A percentile compares a stretch with the other conserved stretches of the same genome.
These are phyloP conservation scores for Rheum nobile DNA, from an alignment of 148 eudicot genomes.

Conservation along the genomic window DNA sequence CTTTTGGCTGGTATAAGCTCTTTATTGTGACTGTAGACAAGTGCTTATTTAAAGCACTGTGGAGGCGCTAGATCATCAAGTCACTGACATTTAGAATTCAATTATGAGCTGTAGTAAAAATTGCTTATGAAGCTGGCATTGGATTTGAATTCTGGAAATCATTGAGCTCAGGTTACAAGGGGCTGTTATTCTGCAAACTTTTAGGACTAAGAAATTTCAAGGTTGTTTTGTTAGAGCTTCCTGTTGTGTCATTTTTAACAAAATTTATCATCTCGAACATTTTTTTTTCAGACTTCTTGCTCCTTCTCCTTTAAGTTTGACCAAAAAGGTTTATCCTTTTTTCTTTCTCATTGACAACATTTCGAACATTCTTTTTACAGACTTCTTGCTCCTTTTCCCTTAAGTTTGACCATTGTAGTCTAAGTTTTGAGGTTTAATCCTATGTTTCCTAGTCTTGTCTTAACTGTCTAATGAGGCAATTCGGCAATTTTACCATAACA, in stretches of 20 bases:
- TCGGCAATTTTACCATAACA: neutral
- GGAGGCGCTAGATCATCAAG: neutral
- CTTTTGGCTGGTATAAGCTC: neutral
- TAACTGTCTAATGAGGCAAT: no score
- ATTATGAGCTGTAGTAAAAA: neutral
- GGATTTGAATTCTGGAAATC: neutral
- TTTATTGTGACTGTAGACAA: neutral
- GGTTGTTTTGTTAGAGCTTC: neutral
- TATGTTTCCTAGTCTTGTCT: no score
- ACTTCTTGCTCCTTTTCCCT: neutral
- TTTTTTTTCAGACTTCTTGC: neutral
- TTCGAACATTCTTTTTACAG: neutral
- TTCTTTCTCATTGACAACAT: neutral
- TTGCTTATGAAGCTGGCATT: neutral
- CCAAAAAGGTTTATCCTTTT: neutral
- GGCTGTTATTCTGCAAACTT: neutral
- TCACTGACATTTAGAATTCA: neutral
- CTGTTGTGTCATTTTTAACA: neutral
- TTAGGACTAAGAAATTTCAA: neutral
- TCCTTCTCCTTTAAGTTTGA: neutral
- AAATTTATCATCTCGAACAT: no score
- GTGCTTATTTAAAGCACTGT: neutral
- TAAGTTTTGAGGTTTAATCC: neutral
- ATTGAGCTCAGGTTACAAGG: neutral
- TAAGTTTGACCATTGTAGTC: neutral